Conservation (phyloP, 1,139 yeast species). For the Blastobotrys arbuscula region DNA sequence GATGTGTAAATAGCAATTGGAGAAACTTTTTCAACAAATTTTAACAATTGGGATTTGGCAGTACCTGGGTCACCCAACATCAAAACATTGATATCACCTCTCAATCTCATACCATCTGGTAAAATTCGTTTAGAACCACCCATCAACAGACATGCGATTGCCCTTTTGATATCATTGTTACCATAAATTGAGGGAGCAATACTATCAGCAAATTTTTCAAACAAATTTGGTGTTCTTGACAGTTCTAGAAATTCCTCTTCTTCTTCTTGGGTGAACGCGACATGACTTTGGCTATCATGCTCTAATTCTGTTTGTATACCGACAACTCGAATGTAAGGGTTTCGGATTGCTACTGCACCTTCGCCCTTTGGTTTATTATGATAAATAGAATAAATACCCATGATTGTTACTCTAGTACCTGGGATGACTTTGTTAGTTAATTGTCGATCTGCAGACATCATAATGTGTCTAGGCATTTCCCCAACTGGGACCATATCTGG, state of each 20-base stretch:
- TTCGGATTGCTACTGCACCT: constrained; percentile 79
- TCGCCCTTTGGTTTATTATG: constrained; percentile 54
- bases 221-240: constrained; percentile 77
- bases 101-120: constrained; percentile 93
- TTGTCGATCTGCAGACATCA: constrained; percentile 83
- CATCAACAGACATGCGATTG: constrained; percentile 84
- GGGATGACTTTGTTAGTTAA: constrained; percentile 89
- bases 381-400: constrained; percentile 89
- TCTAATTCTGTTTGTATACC: constrained; percentile 85
- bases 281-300: constrained; percentile 57
- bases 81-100: constrained; percentile 95
- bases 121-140: constrained; percentile 90
- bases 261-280: constrained; percentile 83
- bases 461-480: constrained; percentile 94
- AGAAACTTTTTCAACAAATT: constrained; percentile 90
- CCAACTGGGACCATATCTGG: constrained; percentile 99
- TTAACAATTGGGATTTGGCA: constrained; percentile 91
- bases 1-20: constrained; percentile 96
- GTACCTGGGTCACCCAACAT: constrained; percentile 98
- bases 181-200: constrained; percentile 98
- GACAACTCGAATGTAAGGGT: constrained; percentile 81
- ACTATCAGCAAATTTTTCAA: constrained; percentile 77
- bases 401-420: constrained; percentile 86
- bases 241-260: constrained; percentile 83
- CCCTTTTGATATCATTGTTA: constrained; percentile 83